Evolutionary conservation across 2,329 filamentous ascomycete species (phyloP).

Genomic region (Geosmithia morbida): DNA sequence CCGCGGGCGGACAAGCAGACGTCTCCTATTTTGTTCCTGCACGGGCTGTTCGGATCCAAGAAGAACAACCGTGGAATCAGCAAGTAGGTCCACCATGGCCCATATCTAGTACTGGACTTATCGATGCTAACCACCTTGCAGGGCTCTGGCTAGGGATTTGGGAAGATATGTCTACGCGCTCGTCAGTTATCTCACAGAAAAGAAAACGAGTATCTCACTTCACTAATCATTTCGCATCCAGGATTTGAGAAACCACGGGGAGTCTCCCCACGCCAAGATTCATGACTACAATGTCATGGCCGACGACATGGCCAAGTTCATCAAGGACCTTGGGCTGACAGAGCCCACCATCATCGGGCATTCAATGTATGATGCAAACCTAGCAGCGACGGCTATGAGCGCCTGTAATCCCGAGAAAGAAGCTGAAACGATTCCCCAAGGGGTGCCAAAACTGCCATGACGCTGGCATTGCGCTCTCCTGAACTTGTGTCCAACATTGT

Average conservation of each 20-base stretch:
- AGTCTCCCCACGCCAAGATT: constrained; percentile 60
- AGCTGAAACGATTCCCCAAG: constrained; percentile 19
- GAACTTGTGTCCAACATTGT: constrained; percentile 56
- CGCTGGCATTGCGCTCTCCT: constrained; percentile 60
- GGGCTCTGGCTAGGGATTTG: constrained; percentile 68
- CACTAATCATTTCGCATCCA: constrained; percentile 15
- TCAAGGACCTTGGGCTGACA: constrained; percentile 53
- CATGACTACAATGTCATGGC: constrained; percentile 81
- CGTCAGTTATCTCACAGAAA: constrained; percentile 31
- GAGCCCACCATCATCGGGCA: constrained; percentile 75
- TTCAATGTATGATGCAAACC: constrained; percentile 53
- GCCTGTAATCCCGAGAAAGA: not conserved
- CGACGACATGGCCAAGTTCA: constrained; percentile 67
- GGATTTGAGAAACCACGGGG: constrained; percentile 89
- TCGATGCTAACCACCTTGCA: constrained; percentile 18
- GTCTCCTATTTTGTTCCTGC: constrained; percentile 70
- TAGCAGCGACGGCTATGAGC: not conserved
- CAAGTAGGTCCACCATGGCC: constrained; percentile 48
- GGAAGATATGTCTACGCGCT: constrained; percentile 70
- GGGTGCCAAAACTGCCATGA: constrained; percentile 90
- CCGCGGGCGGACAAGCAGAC: constrained; percentile 20
- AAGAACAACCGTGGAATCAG: constrained; percentile 90
- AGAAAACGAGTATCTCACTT: not conserved
- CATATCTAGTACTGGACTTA: not conserved
- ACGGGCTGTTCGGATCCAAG: constrained; percentile 89